Evolutionary conservation across 371 early-diverging fungal species (phyloP), one percentile per base, ranked within the genome.

Genomic region (Mucor irregularis): DNA sequence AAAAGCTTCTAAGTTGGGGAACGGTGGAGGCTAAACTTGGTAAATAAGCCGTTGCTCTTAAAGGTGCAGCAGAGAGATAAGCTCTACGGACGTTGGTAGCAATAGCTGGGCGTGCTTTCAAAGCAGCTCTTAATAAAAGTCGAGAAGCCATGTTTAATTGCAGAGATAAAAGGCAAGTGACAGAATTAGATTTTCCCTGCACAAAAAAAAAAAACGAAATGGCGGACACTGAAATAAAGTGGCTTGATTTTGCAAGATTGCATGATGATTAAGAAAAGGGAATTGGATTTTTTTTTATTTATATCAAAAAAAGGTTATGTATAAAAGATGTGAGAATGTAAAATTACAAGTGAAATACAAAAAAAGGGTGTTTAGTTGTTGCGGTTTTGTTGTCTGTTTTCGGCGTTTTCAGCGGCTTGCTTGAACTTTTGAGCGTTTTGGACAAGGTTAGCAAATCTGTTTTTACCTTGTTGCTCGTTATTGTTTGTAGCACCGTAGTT

Each of bases 361-460:
- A 21, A 40, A 21, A 40, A 21, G n/a, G 1, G n/a, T 26, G 17
- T 17, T 35, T 26, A 49, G 37, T 49, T 49, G 13, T 38, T 35
- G 9, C 37, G 7, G 8, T 11, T 24, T 14, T 21, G 24, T 6
- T 42, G n/a, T 10, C 39, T 38, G 4, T 38, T 19, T 26, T 58
- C 34, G 14, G 9, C 28, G 24, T 66, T 48, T 42, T 62, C 55
- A 50, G 64, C 58, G 11, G 64, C 53, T 19, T 63, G 49, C 22
- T 68, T 50, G 28, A 62, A 74, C 38, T 74, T 56, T 54, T 71
- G 51, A 21, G 74, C 74, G 52, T 68, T 68, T 24, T 55, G 48
- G 3, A 74, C 74, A 21, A 74, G 52, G 9, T 61, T 58, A 21
- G 74, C 65, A 45, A 74, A 74, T 13, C 74, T 49, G 34, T 74